These are phyloP conservation scores for Closterium sp. DNA, from an alignment of 139 green algal species.

Conservation along the genomic window DNA sequence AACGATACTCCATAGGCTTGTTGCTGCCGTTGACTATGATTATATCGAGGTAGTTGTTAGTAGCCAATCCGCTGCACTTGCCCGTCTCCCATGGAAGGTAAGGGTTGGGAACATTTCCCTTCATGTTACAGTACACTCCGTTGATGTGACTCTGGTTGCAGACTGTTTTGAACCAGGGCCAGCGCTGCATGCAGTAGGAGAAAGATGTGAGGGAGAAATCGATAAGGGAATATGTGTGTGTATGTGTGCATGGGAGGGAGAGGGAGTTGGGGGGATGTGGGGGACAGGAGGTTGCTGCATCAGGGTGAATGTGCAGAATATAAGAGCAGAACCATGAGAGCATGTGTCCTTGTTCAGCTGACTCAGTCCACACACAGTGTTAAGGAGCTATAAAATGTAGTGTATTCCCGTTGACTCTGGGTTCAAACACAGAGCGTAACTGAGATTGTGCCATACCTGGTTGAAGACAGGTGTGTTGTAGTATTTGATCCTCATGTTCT, in stretches of 20 bases:
- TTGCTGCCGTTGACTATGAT: background rate
- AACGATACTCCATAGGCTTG: background rate
- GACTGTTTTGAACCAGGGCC: background rate
- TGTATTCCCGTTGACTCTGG: too few species aligned
- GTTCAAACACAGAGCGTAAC: too few species aligned
- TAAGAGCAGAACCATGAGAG: too few species aligned
- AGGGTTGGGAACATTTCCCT: background rate
- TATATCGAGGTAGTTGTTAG: background rate
- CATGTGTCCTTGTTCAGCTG: too few species aligned
- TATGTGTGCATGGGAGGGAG: background rate
- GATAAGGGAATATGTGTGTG: background rate
- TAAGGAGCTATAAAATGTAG: too few species aligned
- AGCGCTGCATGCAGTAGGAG: background rate
- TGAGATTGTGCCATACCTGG: too few species aligned
- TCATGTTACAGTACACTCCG: background rate
- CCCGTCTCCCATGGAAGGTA: background rate
- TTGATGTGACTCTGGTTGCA: background rate
- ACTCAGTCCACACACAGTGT: too few species aligned
- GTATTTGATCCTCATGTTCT: background rate
- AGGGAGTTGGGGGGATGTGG: too few species aligned
- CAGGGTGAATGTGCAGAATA: too few species aligned
- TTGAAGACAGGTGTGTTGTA: slow-evolving; percentile 6
- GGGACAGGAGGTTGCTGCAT: too few species aligned
- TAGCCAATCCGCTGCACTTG: background rate
- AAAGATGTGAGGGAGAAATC: background rate